phyloP scores from a whole-genome alignment of 495 filamentous ascomycete genomes.

The Penicillium odoratum region DNA sequence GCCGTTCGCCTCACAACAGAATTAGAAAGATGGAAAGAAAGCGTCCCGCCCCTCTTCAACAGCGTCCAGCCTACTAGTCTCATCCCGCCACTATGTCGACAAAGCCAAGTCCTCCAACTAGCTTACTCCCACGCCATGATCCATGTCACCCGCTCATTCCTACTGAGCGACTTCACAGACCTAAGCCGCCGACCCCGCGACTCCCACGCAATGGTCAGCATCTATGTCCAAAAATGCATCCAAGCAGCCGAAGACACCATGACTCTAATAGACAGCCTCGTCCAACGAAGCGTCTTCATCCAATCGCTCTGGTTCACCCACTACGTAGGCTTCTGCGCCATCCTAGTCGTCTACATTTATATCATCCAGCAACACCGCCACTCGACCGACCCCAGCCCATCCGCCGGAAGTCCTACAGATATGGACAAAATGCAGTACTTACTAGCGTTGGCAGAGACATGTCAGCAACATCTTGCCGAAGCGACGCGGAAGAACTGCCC shows the following conservation, averaged over 20 bases:
- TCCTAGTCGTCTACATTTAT: conserved; percentile 54
- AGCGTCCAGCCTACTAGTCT: conserved; percentile 47
- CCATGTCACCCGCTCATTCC: conserved; percentile 55
- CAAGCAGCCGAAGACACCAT: conserved; percentile 45
- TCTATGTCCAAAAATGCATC: conserved; percentile 44
- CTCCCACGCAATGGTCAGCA: conserved; percentile 33
- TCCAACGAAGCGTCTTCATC: conserved; percentile 38
- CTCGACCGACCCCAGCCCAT: conserved; percentile 26
- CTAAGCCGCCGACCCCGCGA: conserved; percentile 36
- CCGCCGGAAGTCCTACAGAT: conserved; percentile 23
- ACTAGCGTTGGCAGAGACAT: conserved; percentile 44
- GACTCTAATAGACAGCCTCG: conserved; percentile 38
- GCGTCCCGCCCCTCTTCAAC: conserved; percentile 45
- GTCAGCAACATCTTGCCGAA: conserved; percentile 50
- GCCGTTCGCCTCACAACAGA: conserved; percentile 39
- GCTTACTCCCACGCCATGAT: conserved; percentile 56
- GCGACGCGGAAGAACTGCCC: conserved; percentile 52
- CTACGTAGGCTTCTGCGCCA: conserved; percentile 56
- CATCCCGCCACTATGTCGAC: conserved; percentile 52
- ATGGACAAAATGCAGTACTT: conserved; percentile 28
- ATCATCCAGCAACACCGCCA: conserved; percentile 51
- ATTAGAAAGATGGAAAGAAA: conserved; percentile 41
- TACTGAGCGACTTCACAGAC: conserved; percentile 53
- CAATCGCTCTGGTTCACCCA: conserved; percentile 55
- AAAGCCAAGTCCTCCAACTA: conserved; percentile 54